These are phyloP conservation scores for Malassezia caprae DNA, from an alignment of 1,284 basidiomycete species.

Conservation along the genomic window DNA sequence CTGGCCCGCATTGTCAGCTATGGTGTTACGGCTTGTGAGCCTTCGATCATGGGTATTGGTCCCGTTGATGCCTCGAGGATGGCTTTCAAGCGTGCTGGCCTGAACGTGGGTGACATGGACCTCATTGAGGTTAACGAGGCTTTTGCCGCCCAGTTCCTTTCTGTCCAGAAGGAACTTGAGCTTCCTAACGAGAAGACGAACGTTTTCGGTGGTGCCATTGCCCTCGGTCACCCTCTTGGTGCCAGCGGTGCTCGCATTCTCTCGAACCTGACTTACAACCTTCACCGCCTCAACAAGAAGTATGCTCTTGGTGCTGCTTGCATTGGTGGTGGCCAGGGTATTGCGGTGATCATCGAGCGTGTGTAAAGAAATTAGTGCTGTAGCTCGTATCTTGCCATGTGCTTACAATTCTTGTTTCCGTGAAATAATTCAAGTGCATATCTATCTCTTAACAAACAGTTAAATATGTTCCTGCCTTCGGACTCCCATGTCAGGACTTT, in stretches of 20 bases:
- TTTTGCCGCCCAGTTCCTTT: slow-evolving; percentile 85
- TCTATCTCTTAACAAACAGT: too few species aligned
- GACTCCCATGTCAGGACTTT: not conserved
- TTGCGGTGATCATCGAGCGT: slow-evolving; percentile 50
- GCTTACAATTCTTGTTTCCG: too few species aligned
- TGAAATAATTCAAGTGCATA: too few species aligned
- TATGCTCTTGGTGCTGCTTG: slow-evolving; percentile 55
- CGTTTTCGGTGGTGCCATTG: slow-evolving; percentile 53
- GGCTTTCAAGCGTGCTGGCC: slow-evolving; percentile 48
- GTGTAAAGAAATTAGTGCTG: slow-evolving; percentile 18
- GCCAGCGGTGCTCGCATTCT: slow-evolving; percentile 54
- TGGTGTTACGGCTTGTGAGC: slow-evolving; percentile 54
- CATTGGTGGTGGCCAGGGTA: slow-evolving; percentile 53
- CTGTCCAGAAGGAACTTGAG: slow-evolving; percentile 76
- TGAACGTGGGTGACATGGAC: slow-evolving; percentile 52
- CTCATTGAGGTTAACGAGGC: slow-evolving; percentile 60
- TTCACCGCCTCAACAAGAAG: slow-evolving; percentile 53
- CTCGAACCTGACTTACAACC: slow-evolving; percentile 53
- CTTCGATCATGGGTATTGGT: slow-evolving; percentile 56
- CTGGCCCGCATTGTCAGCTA: slow-evolving; percentile 73
- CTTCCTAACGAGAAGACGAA: slow-evolving; percentile 57
- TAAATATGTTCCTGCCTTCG: too few species aligned
- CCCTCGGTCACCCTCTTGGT: slow-evolving; percentile 55
- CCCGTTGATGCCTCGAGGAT: slow-evolving; percentile 51
- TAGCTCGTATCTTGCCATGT: not conserved